Evolutionary conservation across 2,329 filamentous ascomycete genomes (phyloP).

Genomic region (Fusarium sp.): DNA sequence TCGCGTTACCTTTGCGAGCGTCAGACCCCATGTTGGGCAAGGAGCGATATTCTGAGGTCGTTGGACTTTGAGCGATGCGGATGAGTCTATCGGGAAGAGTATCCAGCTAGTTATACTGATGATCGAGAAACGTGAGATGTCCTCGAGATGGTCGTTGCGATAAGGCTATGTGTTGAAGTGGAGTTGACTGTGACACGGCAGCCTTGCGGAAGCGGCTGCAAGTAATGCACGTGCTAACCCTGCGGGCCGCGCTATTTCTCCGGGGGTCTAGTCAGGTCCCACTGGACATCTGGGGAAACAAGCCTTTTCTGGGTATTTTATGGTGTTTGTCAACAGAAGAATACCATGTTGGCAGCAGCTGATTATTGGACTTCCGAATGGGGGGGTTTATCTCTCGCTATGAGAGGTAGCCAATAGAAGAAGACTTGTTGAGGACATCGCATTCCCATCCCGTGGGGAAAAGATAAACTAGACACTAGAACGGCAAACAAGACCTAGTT

Average conservation of each 20-base stretch:
- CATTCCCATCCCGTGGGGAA: not conserved
- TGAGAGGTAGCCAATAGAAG: not conserved
- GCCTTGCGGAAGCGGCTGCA: conserved; percentile 33
- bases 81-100: not conserved
- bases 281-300: conserved; percentile 22
- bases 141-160: conserved; percentile 25
- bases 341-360: not conserved
- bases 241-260: conserved; percentile 32
- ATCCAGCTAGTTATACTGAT: conserved; percentile 12
- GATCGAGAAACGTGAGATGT: conserved; percentile 4
- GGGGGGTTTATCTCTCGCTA: not conserved
- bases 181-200: conserved; percentile 27
- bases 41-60: not conserved
- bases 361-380: not conserved
- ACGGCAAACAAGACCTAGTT: no score
- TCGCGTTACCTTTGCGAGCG: conserved; percentile 46
- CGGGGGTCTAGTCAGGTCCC: conserved; percentile 10
- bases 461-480: no score
- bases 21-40: conserved; percentile 36
- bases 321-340: not conserved
- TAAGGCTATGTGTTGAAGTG: conserved; percentile 30
- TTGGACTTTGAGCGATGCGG: not conserved
- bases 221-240: conserved; percentile 37
- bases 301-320: not conserved
- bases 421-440: not conserved